Conservation (phyloP, 768 basidiomycete species). For the Boletus pseudopeckii region DNA sequence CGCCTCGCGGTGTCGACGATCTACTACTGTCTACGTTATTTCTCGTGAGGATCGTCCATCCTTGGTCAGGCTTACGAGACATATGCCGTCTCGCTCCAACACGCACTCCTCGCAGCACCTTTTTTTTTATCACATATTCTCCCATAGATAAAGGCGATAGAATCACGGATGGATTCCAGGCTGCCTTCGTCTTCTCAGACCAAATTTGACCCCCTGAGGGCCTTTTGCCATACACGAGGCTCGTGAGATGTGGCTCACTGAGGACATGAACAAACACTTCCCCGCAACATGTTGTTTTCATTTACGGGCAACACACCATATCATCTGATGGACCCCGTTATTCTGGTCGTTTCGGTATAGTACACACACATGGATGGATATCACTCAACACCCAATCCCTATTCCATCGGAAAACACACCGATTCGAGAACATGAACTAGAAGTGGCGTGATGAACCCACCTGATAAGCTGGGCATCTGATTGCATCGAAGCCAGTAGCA, state of each 20-base stretch:
- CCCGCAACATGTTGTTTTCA: slow-evolving; percentile 28
- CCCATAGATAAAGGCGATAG: slow-evolving; percentile 17
- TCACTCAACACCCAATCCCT: slow-evolving; percentile 11
- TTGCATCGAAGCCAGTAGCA: slow-evolving; percentile 8
- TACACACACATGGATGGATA: slow-evolving; percentile 15
- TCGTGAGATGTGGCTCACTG: slow-evolving; percentile 2
- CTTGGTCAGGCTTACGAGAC: slow-evolving; percentile 12
- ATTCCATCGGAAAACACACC: background rate
- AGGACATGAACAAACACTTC: slow-evolving; percentile 13
- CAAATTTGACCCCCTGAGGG: slow-evolving; percentile 13
- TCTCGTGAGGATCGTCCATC: slow-evolving; percentile 8
- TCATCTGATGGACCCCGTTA: slow-evolving; percentile 3
- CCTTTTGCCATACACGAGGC: slow-evolving; percentile 19
- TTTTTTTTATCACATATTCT: slow-evolving; percentile 11
- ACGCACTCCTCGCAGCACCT: background rate
- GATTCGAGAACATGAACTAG: slow-evolving; percentile 5
- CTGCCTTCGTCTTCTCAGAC: background rate
- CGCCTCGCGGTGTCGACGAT: slow-evolving; percentile 16
- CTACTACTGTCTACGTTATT: slow-evolving; percentile 3
- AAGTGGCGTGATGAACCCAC: slow-evolving; percentile 14
- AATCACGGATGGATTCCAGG: slow-evolving; percentile 5
- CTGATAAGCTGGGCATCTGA: background rate
- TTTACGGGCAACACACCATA: slow-evolving; percentile 15
- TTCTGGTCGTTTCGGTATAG: background rate
- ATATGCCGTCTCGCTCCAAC: background rate